These are phyloP conservation scores for Phaffia tasmanica DNA, from an alignment of 768 basidiomycete species.

Conservation along the genomic window DNA sequence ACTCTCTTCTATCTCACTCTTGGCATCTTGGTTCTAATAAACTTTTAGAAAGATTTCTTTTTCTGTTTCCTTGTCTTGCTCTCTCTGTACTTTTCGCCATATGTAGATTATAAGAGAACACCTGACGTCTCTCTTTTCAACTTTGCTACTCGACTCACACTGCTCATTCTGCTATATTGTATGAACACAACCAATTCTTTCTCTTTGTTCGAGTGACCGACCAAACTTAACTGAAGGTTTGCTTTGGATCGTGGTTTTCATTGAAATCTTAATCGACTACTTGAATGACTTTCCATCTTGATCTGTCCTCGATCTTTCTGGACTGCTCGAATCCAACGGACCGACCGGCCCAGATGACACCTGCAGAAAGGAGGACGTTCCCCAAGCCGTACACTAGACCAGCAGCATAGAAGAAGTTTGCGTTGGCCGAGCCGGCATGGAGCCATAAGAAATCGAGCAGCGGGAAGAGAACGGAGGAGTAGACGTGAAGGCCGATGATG, in stretches of 20 bases:
- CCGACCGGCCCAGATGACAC: slow-evolving; percentile 73
- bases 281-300: slow-evolving; percentile 31
- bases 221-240: no score
- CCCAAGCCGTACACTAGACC: slow-evolving; percentile 87
- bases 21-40: no score
- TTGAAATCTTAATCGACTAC: slow-evolving; percentile 1
- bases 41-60: no score
- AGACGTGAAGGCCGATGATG: slow-evolving; percentile 66
- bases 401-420: slow-evolving; percentile 95
- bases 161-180: no score
- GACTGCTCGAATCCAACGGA: slow-evolving; percentile 55
- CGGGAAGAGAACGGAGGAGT: slow-evolving; percentile 74
- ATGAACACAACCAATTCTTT: no score
- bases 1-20: no score
- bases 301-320: slow-evolving; percentile 45
- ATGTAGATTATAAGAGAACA: no score
- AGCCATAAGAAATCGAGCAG: slow-evolving; percentile 90
- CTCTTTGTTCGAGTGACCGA: no score
- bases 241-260: neutral
- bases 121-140: no score
- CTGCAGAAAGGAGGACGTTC: slow-evolving; percentile 70
- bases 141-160: no score
- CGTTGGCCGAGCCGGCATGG: slow-evolving; percentile 80
- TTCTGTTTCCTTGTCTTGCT: no score
- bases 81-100: no score